These are phyloP conservation scores for Daldinia decipiens DNA, from an alignment of 495 filamentous ascomycete genomes.

Conservation along the genomic window DNA sequence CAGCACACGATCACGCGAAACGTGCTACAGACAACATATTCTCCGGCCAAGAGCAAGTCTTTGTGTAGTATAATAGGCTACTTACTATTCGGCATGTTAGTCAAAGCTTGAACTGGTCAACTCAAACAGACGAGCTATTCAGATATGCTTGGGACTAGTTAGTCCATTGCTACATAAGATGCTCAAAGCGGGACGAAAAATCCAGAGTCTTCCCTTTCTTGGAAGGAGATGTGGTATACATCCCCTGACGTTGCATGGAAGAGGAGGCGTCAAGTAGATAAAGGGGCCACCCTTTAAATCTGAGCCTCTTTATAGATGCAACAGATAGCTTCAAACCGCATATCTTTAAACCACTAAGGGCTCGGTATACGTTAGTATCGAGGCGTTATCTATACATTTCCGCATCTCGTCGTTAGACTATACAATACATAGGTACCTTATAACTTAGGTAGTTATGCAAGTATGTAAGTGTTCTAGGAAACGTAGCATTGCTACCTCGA, in stretches of 20 bases:
- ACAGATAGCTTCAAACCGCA: slow-evolving; percentile 21
- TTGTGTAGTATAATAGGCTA: neutral
- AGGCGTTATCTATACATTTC: slow-evolving; percentile 8
- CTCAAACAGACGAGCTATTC: slow-evolving; percentile 18
- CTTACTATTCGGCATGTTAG: slow-evolving; percentile 4
- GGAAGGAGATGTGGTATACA: slow-evolving; percentile 34
- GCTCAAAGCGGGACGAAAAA: slow-evolving; percentile 34
- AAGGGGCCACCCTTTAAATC: slow-evolving; percentile 29
- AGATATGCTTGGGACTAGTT: slow-evolving; percentile 22
- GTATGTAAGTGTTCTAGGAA: slow-evolving; percentile 9
- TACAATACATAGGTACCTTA: neutral
- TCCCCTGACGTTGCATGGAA: slow-evolving; percentile 38
- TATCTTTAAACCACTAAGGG: slow-evolving; percentile 3
- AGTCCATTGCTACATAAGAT: slow-evolving; percentile 7
- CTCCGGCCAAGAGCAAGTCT: neutral
- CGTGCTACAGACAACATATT: slow-evolving; percentile 24
- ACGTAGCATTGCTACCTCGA: slow-evolving; percentile 19
- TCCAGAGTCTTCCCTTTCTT: slow-evolving; percentile 36
- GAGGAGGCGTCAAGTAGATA: slow-evolving; percentile 43
- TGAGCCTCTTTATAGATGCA: slow-evolving; percentile 29
- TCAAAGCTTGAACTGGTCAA: slow-evolving; percentile 14
- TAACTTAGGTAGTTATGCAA: too few species aligned
- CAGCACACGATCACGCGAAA: slow-evolving; percentile 28
- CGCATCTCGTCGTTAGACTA: neutral
- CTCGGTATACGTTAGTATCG: slow-evolving; percentile 3